phyloP scores from a whole-genome alignment of 495 filamentous ascomycete species.

The Aspergillus nanangensis region DNA sequence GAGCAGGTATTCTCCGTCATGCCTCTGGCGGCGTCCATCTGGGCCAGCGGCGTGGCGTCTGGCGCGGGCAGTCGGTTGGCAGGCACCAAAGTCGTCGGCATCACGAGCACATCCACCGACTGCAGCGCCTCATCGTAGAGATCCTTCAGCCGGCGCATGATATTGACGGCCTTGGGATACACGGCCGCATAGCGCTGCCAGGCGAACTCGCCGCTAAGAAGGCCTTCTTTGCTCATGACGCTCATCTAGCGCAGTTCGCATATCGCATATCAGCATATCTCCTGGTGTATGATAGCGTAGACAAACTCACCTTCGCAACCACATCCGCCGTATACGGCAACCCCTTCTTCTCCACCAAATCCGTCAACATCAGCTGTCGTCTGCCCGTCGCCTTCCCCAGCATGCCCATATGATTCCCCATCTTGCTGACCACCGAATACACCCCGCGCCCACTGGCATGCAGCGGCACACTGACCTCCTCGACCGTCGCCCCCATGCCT shows the following conservation, averaged over 20 bases:
- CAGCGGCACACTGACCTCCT: slow-evolving; percentile 1
- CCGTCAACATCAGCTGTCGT: background rate
- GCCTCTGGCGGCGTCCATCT: slow-evolving; percentile 1
- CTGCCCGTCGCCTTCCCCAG: background rate
- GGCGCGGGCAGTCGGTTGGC: background rate
- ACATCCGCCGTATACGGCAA: slow-evolving; percentile 2
- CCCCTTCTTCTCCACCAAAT: background rate
- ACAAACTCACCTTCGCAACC: too few species aligned
- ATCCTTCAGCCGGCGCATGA: slow-evolving; percentile 27
- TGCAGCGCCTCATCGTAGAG: slow-evolving; percentile 23
- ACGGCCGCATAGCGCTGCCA: slow-evolving; percentile 1
- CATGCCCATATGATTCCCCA: background rate
- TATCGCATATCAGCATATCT: too few species aligned
- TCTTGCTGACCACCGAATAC: background rate
- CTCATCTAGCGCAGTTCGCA: too few species aligned
- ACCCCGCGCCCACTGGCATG: background rate
- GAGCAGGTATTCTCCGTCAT: slow-evolving; percentile 3
- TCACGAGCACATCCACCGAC: background rate
- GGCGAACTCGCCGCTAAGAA: slow-evolving; percentile 5
- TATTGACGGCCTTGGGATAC: slow-evolving; percentile 21
- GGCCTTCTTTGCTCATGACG: slow-evolving; percentile 1
- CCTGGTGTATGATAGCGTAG: too few species aligned
- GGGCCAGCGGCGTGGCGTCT: background rate
- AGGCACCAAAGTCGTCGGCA: too few species aligned
- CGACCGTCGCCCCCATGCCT: slow-evolving; percentile 1